These are phyloP conservation scores for Plantago elongata DNA, from an alignment of 257 asterid species.

Conservation along the genomic window DNA sequence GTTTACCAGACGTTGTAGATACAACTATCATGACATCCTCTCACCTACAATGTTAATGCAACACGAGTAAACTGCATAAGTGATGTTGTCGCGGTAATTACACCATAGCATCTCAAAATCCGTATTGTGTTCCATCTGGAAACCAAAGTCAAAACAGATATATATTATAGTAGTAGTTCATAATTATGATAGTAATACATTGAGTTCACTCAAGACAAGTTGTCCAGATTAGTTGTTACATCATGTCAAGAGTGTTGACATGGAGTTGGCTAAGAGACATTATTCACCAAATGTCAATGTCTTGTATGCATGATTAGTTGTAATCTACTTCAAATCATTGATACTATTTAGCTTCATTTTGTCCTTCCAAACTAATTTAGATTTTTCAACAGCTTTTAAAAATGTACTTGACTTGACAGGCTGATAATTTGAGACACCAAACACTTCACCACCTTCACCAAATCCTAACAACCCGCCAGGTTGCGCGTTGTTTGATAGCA, in stretches of 20 bases:
- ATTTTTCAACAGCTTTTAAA: background rate
- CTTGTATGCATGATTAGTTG: slow-evolving; percentile 23
- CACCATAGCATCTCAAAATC: too few species aligned
- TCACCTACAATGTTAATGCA: too few species aligned
- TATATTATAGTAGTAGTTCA: too few species aligned
- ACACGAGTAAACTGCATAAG: too few species aligned
- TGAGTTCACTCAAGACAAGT: slow-evolving; percentile 16
- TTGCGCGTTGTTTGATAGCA: slow-evolving; percentile 66
- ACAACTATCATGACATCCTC: too few species aligned
- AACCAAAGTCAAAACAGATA: too few species aligned
- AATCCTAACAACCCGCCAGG: slow-evolving; percentile 57
- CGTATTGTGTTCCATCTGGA: too few species aligned
- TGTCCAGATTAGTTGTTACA: slow-evolving; percentile 12
- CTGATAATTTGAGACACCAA: slow-evolving; percentile 68
- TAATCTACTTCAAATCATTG: background rate
- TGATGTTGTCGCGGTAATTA: too few species aligned
- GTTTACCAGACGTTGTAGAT: too few species aligned
- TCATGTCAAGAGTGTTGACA: slow-evolving; percentile 27
- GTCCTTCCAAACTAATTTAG: background rate
- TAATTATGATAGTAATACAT: slow-evolving; percentile 5
- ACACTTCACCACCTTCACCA: slow-evolving; percentile 67
- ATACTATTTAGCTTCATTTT: background rate
- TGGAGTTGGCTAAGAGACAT: slow-evolving; percentile 9
- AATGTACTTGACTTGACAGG: slow-evolving; percentile 34
- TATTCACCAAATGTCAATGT: slow-evolving; percentile 26